Conservation (phyloP, 306 rosid genomes). For the Cicer chorassanicum region DNA sequence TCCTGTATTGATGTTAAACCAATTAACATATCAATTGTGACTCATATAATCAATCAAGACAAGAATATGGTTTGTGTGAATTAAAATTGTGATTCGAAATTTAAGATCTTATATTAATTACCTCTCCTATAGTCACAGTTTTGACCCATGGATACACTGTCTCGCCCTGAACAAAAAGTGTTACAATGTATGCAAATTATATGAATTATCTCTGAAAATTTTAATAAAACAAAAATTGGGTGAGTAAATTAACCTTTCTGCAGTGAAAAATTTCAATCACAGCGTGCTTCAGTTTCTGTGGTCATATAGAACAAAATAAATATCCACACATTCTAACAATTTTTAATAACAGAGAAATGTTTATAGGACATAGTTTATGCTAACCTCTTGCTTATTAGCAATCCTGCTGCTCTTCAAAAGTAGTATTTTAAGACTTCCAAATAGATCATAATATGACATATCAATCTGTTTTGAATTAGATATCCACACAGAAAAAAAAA, state of each 20-base stretch:
- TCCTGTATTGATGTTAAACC: slow-evolving; percentile 53
- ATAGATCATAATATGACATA: slow-evolving; percentile 77
- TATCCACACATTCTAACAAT: slow-evolving; percentile 7
- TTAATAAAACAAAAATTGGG: slow-evolving; percentile 13
- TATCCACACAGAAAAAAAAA: not conserved
- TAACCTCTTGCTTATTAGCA: slow-evolving; percentile 77
- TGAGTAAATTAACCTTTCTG: slow-evolving; percentile 59
- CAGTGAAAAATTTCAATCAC: slow-evolving; percentile 76
- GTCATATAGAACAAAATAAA: slow-evolving; percentile 37
- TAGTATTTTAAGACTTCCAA: slow-evolving; percentile 82
- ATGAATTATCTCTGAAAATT: slow-evolving; percentile 28
- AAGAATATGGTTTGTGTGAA: not conserved
- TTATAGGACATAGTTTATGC: no score
- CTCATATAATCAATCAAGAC: not conserved
- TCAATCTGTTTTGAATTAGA: slow-evolving; percentile 68
- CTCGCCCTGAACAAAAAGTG: slow-evolving; percentile 57
- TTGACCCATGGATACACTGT: slow-evolving; percentile 71
- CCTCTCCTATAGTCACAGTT: slow-evolving; percentile 65
- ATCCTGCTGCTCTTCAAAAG: slow-evolving; percentile 66
- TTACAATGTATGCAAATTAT: not conserved
- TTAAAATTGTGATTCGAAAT: slow-evolving; percentile 16
- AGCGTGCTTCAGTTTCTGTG: slow-evolving; percentile 69
- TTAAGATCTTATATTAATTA: slow-evolving; percentile 30
- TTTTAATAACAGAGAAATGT: not conserved
- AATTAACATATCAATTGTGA: not conserved